phyloP scores from a whole-genome alignment of 441 rosid genomes.

The Adansonia grandidieri region DNA sequence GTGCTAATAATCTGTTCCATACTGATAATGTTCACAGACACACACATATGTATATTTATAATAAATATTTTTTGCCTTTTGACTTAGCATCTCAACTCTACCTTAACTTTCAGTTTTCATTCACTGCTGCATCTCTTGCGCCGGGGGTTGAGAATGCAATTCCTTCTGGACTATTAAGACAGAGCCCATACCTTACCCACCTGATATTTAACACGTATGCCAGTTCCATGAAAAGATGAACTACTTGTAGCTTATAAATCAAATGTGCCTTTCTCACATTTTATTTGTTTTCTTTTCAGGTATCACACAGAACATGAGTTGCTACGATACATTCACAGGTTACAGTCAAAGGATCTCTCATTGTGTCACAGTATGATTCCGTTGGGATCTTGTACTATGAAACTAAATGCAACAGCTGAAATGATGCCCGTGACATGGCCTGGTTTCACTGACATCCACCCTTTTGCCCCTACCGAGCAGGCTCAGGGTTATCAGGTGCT shows the following conservation, averaged over 20 bases:
- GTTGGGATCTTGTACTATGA: constrained; percentile 96
- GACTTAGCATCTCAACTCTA: not conserved
- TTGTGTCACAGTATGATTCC: constrained; percentile 99
- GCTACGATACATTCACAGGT: constrained; percentile 76
- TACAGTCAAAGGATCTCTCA: constrained; percentile 89
- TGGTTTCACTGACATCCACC: constrained; percentile 81
- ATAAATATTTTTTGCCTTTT: not conserved
- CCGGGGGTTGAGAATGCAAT: constrained; percentile 72
- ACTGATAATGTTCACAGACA: constrained; percentile 9
- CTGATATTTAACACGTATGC: constrained; percentile 80
- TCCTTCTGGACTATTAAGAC: constrained; percentile 69
- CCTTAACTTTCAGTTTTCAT: constrained; percentile 60
- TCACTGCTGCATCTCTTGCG: constrained; percentile 86
- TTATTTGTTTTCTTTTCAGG: constrained; percentile 42
- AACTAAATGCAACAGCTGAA: constrained; percentile 91
- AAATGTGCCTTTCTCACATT: constrained; percentile 26
- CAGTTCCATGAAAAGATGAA: constrained; percentile 30
- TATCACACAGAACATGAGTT: constrained; percentile 93
- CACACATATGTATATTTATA: too few species aligned
- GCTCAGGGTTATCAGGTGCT: constrained; percentile 83
- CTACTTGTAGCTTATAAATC: constrained; percentile 25
- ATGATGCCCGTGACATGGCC: constrained; percentile 98
- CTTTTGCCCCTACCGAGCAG: constrained; percentile 84
- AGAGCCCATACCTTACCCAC: constrained; percentile 77
- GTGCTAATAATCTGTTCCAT: constrained; percentile 28